Evolutionary conservation across 352 stramenopile genomes (phyloP), one percentile per base, ranked within the genome.

Genomic region (Pythium sp.): DNA sequence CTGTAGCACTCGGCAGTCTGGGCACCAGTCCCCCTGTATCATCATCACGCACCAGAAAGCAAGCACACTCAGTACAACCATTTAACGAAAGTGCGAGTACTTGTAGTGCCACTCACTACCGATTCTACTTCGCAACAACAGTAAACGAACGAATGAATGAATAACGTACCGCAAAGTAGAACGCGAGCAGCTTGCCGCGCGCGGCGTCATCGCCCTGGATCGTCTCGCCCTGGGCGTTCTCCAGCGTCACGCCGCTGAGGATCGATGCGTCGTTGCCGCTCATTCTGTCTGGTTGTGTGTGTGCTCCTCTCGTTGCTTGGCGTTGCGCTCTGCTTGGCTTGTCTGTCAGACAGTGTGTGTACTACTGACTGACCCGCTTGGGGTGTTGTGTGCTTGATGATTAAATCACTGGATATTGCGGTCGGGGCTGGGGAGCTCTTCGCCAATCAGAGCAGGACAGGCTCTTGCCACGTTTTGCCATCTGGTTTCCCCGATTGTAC

Each of bases 11-110:
- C 86, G 85, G 76, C 88, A 96, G 73, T 94, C 82, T 5, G 86
- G 85, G 62, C 88, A 96, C 88, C 88, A 94, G 60, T 94, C 85
- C 0, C 85, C 86, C 83, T 93, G 49, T 65, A 67, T 9, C n/a
- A 38, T 24, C 15, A 49, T 20, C 41, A 49, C 41, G 18, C 18
- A 51, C 5, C 18, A 22, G 43, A 51, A 43, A 0, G 18, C 49
- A 41, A 58, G 53, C 67, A n/a, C 12, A 15, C 15, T 46, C 41
- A 47, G 15, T 47, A 47, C 15, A 15, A 47, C 41, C 41, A 47
- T 20, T 47, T 47, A n/a, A n/a, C 41, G 41, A 47, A 47, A n/a
- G 38, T 6, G 38, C 38, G 38, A 46, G 38, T 46, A 14, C 11
- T 14, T 43, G 36, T 14, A 18, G 36, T 43, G 36, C 36, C 38